phyloP scores from a whole-genome alignment of 2,329 filamentous ascomycete genomes.

The Penicillium sp. region DNA sequence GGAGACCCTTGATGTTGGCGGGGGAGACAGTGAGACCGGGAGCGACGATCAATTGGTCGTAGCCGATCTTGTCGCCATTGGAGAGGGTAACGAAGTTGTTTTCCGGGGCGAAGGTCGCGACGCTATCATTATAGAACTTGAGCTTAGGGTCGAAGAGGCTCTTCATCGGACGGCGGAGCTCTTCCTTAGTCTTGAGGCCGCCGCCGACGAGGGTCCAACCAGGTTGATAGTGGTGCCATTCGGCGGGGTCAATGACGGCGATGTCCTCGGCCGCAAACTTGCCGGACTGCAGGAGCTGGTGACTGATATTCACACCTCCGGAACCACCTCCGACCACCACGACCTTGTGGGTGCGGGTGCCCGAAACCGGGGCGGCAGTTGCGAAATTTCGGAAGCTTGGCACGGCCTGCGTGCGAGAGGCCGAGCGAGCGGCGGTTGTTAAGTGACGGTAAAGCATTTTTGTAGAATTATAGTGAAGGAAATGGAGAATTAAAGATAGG shows the following conservation, averaged over 20 bases:
- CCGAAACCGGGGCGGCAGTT: conserved; percentile 37
- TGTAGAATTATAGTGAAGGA: background rate
- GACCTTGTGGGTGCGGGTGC: conserved; percentile 58
- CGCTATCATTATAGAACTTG: conserved; percentile 58
- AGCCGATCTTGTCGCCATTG: conserved; percentile 58
- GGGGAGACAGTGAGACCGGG: conserved; percentile 59
- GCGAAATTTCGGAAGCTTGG: conserved; percentile 22
- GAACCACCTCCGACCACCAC: conserved; percentile 68
- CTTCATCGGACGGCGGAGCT: conserved; percentile 54
- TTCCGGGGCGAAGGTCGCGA: conserved; percentile 55
- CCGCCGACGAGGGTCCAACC: conserved; percentile 70
- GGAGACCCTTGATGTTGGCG: conserved; percentile 55
- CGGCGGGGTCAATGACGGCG: conserved; percentile 63
- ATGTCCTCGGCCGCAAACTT: conserved; percentile 61
- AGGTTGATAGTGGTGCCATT: conserved; percentile 67
- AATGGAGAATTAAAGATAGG: background rate
- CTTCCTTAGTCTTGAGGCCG: conserved; percentile 63
- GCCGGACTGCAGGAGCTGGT: conserved; percentile 64
- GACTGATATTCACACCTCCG: conserved; percentile 65
- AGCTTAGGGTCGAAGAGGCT: conserved; percentile 60
- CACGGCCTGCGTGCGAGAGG: conserved; percentile 15
- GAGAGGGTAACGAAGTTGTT: conserved; percentile 57
- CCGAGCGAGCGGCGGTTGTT: conserved; percentile 21
- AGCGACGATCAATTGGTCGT: conserved; percentile 65
- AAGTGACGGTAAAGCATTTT: conserved; percentile 30